Evolutionary conservation across 1,284 basidiomycete genomes (phyloP), one percentile per base, ranked within the genome.

Genomic region (Malassezia brasiliensis): DNA sequence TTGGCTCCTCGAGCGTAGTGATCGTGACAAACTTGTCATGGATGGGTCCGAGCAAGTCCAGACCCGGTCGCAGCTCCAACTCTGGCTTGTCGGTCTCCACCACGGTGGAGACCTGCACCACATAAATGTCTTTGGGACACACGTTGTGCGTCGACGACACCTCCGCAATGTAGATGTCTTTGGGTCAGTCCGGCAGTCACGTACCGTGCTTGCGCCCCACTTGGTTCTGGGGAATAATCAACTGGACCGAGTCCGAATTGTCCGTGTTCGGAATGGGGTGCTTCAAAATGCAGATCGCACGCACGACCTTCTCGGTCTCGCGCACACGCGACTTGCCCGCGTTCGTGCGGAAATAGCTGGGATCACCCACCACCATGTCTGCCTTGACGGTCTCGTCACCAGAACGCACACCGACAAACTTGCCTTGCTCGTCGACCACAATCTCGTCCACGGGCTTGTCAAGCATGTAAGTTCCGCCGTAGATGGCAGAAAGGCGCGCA

Each of bases 391-490:
- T 93, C 80, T 99, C 94, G 8, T 82, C 81, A 38, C 84, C 90
- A 66, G 85, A 87, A 40, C 85, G 86, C 40, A 98, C 94, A 53
- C 94, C 93, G 50, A 87, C 81, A 69, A 99, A 96, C 76, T 87
- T 88, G 72, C 94, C 94, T 59, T 77, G 75, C 46, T 85, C 83
- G 50, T 69, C 66, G 47, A 86, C 86, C 59, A 96, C 85, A 69
- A 98, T 90, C 76, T 88, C 83, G 63, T 96, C 85, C 67, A 96
- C 86, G 56, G 81, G 81, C 79, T 98, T 98, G 81, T 96, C 90
- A 56, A 99, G 85, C 94, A 99, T 99, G 80, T 98, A 99, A 15
- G 94, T 99, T 50, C 94, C 94, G 52, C 94, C 94, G 76, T 99
- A 96, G 76, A 99, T 96, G 67, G 94, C 94, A 64, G 88, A 91